Conservation (phyloP, 306 rosid genomes). For the Trichosanthes truncata region DNA sequence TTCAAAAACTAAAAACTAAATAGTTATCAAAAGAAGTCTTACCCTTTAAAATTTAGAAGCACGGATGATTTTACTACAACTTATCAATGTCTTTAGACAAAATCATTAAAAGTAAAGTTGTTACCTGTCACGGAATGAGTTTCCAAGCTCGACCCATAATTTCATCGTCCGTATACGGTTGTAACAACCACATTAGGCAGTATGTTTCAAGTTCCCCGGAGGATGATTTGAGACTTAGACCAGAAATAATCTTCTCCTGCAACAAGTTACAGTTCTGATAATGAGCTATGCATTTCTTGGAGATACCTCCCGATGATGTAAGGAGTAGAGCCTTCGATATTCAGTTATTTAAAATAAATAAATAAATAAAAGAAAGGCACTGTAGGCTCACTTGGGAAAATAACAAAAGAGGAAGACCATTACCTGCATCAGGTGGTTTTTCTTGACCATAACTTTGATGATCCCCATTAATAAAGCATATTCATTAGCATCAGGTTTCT, state of each 20-base stretch:
- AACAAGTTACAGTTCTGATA: slow-evolving; percentile 2
- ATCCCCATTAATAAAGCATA: slow-evolving; percentile 45
- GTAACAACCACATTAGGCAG: slow-evolving; percentile 76
- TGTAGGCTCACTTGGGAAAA: background rate
- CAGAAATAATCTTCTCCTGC: slow-evolving; percentile 63
- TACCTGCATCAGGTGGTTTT: slow-evolving; percentile 77
- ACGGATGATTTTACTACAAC: background rate
- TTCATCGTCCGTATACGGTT: slow-evolving; percentile 37
- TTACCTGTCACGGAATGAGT: slow-evolving; percentile 21
- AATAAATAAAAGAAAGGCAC: no score
- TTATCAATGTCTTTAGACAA: background rate
- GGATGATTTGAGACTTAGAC: slow-evolving; percentile 38
- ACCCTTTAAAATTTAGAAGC: background rate
- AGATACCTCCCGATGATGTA: background rate
- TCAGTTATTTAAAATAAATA: background rate
- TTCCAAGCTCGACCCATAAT: slow-evolving; percentile 51
- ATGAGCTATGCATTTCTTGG: background rate
- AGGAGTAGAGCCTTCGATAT: no score
- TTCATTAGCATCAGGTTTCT: slow-evolving; percentile 25
- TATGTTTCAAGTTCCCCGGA: slow-evolving; percentile 61
- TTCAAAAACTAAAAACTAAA: background rate
- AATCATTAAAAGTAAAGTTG: background rate
- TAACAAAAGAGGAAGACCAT: background rate
- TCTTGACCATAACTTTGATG: slow-evolving; percentile 53
- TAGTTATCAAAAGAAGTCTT: background rate